phyloP scores from a whole-genome alignment of 495 filamentous ascomycete genomes.

The Penicillium pulvis region DNA sequence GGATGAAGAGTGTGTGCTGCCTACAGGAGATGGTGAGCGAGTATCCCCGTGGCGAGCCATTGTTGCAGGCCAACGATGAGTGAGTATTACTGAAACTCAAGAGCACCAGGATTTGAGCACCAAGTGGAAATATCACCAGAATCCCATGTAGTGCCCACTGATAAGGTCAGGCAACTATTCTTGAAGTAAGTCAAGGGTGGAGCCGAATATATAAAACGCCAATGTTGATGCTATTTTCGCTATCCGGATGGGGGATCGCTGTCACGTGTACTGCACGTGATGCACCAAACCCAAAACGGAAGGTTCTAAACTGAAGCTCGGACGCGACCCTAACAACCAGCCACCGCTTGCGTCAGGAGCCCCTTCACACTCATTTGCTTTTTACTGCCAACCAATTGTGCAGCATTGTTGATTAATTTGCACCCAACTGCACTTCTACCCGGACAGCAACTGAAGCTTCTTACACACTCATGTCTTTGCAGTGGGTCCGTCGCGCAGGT shows the following conservation, averaged over 20 bases:
- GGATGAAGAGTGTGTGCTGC: constrained; percentile 78
- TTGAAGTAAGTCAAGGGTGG: neutral
- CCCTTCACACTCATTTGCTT: constrained; percentile 17
- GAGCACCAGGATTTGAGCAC: constrained; percentile 23
- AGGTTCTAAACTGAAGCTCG: constrained; percentile 29
- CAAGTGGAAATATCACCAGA: constrained; percentile 12
- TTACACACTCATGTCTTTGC: constrained; percentile 32
- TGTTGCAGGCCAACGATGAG: constrained; percentile 65
- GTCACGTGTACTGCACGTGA: constrained; percentile 18
- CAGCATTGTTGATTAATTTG: neutral
- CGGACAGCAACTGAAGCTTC: neutral
- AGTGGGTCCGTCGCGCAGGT: constrained; percentile 31
- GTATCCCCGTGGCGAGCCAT: constrained; percentile 91
- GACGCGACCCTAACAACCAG: constrained; percentile 31
- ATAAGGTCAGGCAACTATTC: constrained; percentile 3
- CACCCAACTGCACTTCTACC: neutral
- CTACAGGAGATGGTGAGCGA: constrained; percentile 96
- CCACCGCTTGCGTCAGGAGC: constrained; percentile 35
- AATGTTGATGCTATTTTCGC: constrained; percentile 18
- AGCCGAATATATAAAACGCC: neutral
- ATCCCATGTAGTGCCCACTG: constrained; percentile 12
- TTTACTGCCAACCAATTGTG: neutral
- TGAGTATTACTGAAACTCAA: constrained; percentile 62
- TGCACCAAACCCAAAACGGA: constrained; percentile 28
- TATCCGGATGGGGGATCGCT: constrained; percentile 7